These are phyloP conservation scores for Talaromyces sp. DNA, from an alignment of 2,329 filamentous ascomycete species.

Conservation along the genomic window DNA sequence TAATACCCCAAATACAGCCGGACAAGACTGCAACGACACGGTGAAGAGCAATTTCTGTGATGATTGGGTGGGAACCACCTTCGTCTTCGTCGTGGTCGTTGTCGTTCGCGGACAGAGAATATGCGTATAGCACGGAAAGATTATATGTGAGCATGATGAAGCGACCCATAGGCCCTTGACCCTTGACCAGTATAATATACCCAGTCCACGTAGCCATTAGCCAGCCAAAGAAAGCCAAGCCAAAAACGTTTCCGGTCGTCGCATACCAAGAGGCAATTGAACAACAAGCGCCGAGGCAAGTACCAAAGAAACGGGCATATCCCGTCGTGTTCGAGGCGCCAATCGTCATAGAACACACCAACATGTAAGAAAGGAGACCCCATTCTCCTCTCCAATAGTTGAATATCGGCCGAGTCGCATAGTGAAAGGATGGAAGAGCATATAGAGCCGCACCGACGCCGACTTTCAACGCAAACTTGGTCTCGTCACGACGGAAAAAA, in stretches of 20 bases:
- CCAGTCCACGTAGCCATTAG: constrained; percentile 77
- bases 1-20: constrained; percentile 86
- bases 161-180: constrained; percentile 82
- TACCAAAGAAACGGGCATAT: constrained; percentile 78
- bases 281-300: constrained; percentile 70
- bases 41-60: constrained; percentile 82
- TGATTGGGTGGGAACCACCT: constrained; percentile 75
- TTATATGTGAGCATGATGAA: constrained; percentile 97
- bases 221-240: constrained; percentile 77
- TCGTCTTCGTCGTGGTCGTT: constrained; percentile 80
- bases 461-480: constrained; percentile 84
- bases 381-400: constrained; percentile 90
- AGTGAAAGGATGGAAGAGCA: constrained; percentile 82
- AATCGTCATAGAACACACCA: constrained; percentile 96
- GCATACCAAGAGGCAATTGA: constrained; percentile 75
- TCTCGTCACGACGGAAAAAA: constrained; percentile 59
- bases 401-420: constrained; percentile 72
- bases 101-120: constrained; percentile 76
- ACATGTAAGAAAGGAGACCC: constrained; percentile 95
- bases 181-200: constrained; percentile 78
- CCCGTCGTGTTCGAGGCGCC: constrained; percentile 93
- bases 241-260: constrained; percentile 66
- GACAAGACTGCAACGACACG: constrained; percentile 79
- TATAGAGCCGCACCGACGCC: constrained; percentile 84
- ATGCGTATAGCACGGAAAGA: constrained; percentile 87